A percentile compares a stretch with the other conserved stretches of the same genome.
Conservation (phyloP, 1,284 basidiomycete genomes). For the Laetiporus sulphureus region DNA sequence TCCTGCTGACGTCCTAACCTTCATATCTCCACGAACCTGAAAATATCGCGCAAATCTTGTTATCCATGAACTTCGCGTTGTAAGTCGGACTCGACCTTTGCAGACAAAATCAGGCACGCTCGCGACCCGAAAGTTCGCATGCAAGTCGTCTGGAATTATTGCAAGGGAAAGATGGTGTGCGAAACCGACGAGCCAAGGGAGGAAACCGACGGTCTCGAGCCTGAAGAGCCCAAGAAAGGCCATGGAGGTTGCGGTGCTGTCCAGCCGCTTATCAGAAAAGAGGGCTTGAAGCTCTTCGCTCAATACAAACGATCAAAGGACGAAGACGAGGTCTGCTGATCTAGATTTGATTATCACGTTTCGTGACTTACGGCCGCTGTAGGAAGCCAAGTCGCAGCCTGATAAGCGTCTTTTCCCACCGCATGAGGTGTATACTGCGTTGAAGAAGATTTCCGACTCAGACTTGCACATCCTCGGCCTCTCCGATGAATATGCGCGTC, state of each 20-base stretch:
- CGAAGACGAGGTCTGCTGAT: constrained; percentile 76
- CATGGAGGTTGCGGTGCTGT: constrained; percentile 95
- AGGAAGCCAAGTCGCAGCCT: constrained; percentile 85
- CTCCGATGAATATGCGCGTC: constrained; percentile 92
- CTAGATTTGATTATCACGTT: constrained; percentile 2
- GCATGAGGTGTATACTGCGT: constrained; percentile 84
- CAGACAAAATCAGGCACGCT: constrained; percentile 77
- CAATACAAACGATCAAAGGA: constrained; percentile 92
- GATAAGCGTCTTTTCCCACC: constrained; percentile 89
- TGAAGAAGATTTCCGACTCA: constrained; percentile 89
- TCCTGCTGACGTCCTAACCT: constrained; percentile 50
- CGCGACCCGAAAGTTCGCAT: constrained; percentile 87
- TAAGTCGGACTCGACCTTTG: constrained; percentile 81
- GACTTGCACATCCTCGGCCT: constrained; percentile 93
- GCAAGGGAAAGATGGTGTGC: constrained; percentile 84
- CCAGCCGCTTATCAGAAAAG: constrained; percentile 90
- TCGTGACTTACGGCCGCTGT: constrained; percentile 16
- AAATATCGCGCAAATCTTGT: constrained; percentile 6
- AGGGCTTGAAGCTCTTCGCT: constrained; percentile 94
- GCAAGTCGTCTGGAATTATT: constrained; percentile 79
- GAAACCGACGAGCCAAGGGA: constrained; percentile 84
- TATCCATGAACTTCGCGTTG: constrained; percentile 16
- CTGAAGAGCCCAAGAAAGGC: constrained; percentile 71
- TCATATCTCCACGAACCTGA: constrained; percentile 15
- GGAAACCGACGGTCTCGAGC: constrained; percentile 72